These are phyloP conservation scores for Pichia ethanolica DNA, from an alignment of 805 yeast genomes.

Conservation along the genomic window DNA sequence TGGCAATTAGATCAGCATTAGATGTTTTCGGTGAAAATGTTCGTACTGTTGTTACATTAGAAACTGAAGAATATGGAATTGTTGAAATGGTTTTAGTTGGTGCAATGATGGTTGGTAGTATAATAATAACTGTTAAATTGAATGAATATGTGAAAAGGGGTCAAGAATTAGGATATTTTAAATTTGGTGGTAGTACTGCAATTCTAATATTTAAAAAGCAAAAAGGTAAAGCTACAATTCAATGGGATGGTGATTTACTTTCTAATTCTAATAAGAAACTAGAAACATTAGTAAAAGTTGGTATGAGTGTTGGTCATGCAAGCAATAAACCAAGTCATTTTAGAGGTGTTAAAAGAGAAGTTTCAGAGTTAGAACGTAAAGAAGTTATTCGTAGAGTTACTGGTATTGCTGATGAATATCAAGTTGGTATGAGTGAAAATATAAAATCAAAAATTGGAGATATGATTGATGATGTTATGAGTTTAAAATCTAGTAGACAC, in stretches of 20 bases:
- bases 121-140: conserved; percentile 56
- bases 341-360: conserved; percentile 24
- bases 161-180: conserved; percentile 88
- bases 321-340: conserved; percentile 41
- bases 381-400: conserved; percentile 14
- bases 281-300: conserved; percentile 83
- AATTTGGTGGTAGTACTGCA: conserved; percentile 92
- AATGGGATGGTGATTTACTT: conserved; percentile 67
- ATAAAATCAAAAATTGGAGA: conserved; percentile 5
- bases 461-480: conserved; percentile 11
- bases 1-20: conserved; percentile 83
- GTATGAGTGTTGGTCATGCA: conserved; percentile 84
- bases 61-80: conserved; percentile 68
- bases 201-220: conserved; percentile 50
- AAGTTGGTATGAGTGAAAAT: conserved; percentile 2
- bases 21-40: conserved; percentile 94
- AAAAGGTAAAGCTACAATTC: conserved; percentile 28
- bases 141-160: conserved; percentile 57
- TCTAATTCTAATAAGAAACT: conserved; percentile 59
- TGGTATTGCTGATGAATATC: conserved; percentile 8
- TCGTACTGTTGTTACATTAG: conserved; percentile 68
- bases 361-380: conserved; percentile 3
- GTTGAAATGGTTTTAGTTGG: conserved; percentile 81
- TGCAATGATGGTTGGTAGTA: conserved; percentile 98
- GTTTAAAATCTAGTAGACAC: neutral